Evolutionary conservation across 352 stramenopile genomes (phyloP), one percentile per base, ranked within the genome.

Genomic region (Globisporangium abappressorium): DNA sequence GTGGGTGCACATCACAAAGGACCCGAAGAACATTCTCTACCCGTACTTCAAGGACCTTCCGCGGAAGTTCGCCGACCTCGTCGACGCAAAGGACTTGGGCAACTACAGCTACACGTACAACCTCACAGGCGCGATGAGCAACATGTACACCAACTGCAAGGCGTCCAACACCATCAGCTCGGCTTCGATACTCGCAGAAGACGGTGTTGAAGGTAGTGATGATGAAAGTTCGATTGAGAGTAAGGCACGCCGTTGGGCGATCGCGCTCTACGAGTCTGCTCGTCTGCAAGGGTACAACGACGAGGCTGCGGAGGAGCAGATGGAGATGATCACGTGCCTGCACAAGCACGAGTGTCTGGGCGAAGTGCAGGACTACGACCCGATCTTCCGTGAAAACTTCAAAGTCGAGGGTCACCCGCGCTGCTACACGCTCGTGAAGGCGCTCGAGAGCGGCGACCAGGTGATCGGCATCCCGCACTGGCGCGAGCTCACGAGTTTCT

Each of bases 11-110:
- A 78, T 89, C 22, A 74, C 72, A 57, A 73, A 69, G 36, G 67
- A 70, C 46, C 68, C 73, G 0, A 75, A 78, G 33, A 83, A 80
- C 54, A 75, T 76, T 2, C 60, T 90, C 15, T 88, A 88, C 61
- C 74, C 65, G 41, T 92, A 86, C 73, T 92, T 92, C 67, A 87
- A 90, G 53, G 77, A 84, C 57, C 38, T 92, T 0, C 83, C 83
- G 0, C 20, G 14, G 26, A 24, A 53, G 9, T 70, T 55, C 68
- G 53, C 33, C 1, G 72, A 81, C 24, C 81, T 82, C 57, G 64
- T 85, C 0, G 83, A 91, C 56, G 74, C 74, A 8, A 85, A 80
- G 53, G 76, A 85, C 54, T 57, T 90, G 24, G 76, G 76, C 1
- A 57, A 71, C 20, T 82, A 90, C 72, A 90, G 75, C 70, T 91